These are phyloP conservation scores for Neolentinus lepideus DNA, from an alignment of 1,284 basidiomycete species.

Conservation along the genomic window DNA sequence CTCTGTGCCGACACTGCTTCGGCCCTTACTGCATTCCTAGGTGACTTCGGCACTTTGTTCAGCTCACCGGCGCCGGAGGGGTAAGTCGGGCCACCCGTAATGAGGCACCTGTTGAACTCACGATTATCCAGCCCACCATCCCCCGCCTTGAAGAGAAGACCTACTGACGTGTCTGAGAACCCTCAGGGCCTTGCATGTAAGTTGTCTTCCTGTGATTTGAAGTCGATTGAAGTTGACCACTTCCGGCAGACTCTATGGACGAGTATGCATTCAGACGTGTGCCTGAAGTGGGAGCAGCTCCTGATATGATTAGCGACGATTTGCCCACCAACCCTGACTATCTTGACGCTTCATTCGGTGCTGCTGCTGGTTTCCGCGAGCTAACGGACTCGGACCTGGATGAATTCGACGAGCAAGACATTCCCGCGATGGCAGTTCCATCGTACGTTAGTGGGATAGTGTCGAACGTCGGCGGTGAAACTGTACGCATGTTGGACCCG, in stretches of 20 bases:
- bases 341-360: conserved; percentile 75
- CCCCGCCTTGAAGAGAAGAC: conserved; percentile 22
- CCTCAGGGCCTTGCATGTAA: conserved; percentile 14
- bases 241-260: conserved; percentile 65
- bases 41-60: conserved; percentile 26
- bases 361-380: conserved; percentile 69
- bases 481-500: conserved; percentile 69
- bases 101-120: neutral
- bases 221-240: neutral
- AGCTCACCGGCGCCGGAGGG: neutral
- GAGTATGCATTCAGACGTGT: conserved; percentile 73
- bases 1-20: conserved; percentile 64
- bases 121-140: neutral
- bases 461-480: conserved; percentile 75
- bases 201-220: conserved; percentile 6
- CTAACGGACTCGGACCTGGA: conserved; percentile 65
- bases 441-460: conserved; percentile 37
- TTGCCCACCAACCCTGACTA: conserved; percentile 86
- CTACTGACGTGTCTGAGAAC: conserved; percentile 27
- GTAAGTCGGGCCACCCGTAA: neutral
- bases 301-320: conserved; percentile 90
- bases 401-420: conserved; percentile 48
- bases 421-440: conserved; percentile 17
- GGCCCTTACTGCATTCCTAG: conserved; percentile 44
- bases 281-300: conserved; percentile 68